These are phyloP conservation scores for Talaromyces verruculosus DNA, from an alignment of 2,329 filamentous ascomycete species.

Conservation along the genomic window DNA sequence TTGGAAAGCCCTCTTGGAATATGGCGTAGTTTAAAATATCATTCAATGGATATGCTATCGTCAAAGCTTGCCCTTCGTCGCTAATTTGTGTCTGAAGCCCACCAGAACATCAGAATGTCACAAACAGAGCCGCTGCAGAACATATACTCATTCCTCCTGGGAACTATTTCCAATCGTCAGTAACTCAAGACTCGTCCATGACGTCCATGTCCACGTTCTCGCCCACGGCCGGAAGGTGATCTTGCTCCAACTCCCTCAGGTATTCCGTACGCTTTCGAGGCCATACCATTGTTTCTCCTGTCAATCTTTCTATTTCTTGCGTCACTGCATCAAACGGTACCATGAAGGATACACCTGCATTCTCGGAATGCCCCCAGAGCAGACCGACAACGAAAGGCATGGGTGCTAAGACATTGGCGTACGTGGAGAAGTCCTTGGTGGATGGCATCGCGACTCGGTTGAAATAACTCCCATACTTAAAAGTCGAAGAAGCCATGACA, in stretches of 20 bases:
- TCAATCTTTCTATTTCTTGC: background rate
- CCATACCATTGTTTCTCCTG: slow-evolving; percentile 1
- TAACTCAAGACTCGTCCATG: background rate
- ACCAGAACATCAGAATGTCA: background rate
- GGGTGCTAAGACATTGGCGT: background rate
- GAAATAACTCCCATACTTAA: background rate
- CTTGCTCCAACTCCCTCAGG: background rate
- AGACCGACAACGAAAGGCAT: background rate
- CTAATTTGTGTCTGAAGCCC: background rate
- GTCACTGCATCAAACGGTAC: background rate
- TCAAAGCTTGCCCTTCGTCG: background rate
- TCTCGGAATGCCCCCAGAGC: background rate
- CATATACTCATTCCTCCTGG: background rate
- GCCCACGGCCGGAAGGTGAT: background rate
- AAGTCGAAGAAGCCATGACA: background rate
- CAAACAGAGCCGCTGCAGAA: background rate
- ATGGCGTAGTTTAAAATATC: background rate
- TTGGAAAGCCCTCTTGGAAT: background rate
- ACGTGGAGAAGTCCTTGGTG: background rate
- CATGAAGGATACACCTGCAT: background rate
- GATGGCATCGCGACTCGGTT: background rate
- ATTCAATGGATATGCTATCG: background rate
- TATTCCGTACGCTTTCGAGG: background rate
- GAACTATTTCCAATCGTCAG: background rate
- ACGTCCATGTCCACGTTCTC: no score